phyloP scores from a whole-genome alignment of 495 filamentous ascomycete genomes.

The Talaromyces stipitatus region DNA sequence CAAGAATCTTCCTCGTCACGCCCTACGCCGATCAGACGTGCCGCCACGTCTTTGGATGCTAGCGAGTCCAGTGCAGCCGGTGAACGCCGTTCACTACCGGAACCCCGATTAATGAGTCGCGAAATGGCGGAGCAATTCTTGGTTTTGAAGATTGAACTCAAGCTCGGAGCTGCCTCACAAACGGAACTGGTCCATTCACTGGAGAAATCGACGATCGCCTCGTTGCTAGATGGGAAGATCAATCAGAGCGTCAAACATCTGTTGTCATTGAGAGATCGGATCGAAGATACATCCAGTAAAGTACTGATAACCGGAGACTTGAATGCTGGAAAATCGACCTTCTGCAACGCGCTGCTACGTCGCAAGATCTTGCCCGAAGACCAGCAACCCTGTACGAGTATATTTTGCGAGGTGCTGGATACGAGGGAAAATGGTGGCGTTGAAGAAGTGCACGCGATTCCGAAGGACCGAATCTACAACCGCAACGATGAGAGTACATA shows the following conservation, averaged over 20 bases:
- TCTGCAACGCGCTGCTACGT: conserved; percentile 90
- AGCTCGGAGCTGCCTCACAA: conserved; percentile 77
- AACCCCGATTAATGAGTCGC: conserved; percentile 76
- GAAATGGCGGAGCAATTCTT: conserved; percentile 96
- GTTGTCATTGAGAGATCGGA: conserved; percentile 75
- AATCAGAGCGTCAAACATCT: conserved; percentile 87
- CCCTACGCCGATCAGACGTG: conserved; percentile 52
- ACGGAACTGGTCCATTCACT: conserved; percentile 93
- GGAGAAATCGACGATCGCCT: conserved; percentile 83
- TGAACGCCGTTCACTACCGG: conserved; percentile 45
- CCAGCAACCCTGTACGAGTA: conserved; percentile 96
- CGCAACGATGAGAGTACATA: conserved; percentile 91
- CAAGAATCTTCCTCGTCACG: conserved; percentile 33
- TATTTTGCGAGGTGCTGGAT: conserved; percentile 96
- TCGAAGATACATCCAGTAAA: conserved; percentile 96
- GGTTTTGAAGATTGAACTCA: conserved; percentile 87
- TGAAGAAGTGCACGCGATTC: conserved; percentile 93
- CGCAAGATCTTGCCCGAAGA: conserved; percentile 93
- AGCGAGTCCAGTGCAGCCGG: conserved; percentile 67
- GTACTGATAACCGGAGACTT: conserved; percentile 95
- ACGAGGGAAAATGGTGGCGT: conserved; percentile 80
- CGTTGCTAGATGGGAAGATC: conserved; percentile 88
- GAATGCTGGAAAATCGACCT: conserved; percentile 97
- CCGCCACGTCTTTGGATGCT: conserved; percentile 62
- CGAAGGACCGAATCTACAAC: conserved; percentile 69